Conservation (phyloP, 768 basidiomycete species). For the Suillus luteus region DNA sequence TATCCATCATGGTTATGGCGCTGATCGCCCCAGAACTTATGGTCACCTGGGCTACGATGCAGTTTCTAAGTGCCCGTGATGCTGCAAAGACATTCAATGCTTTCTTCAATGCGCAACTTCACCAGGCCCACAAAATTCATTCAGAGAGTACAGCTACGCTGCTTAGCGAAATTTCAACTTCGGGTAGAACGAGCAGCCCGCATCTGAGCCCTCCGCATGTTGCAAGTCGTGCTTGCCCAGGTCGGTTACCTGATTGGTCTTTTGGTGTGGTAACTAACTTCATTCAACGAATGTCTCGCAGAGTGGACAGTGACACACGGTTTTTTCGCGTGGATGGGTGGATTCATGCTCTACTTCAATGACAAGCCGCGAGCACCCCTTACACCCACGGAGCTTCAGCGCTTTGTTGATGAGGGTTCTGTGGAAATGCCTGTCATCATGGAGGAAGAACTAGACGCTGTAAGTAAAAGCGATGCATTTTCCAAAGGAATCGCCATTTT, state of each 20-base stretch:
- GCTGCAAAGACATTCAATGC: not conserved
- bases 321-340: not conserved
- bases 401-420: not conserved
- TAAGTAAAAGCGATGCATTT: not conserved
- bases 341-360: not conserved
- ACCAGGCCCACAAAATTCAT: too few species aligned
- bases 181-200: not conserved
- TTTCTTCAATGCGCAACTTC: too few species aligned
- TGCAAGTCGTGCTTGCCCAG: too few species aligned
- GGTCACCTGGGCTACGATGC: not conserved
- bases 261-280: not conserved
- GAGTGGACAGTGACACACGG: not conserved
- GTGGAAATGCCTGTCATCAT: not conserved
- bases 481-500: not conserved
- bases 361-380: not conserved
- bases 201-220: too few species aligned
- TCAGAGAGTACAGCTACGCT: not conserved
- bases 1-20: not conserved
- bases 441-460: not conserved
- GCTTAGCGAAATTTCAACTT: rapidly evolving
- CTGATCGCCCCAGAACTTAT: not conserved
- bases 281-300: not conserved
- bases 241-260: not conserved
- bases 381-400: not conserved
- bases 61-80: not conserved